Percentiles rank a stretch among this genome's conserved stretches.
These are phyloP conservation scores for Thalassiosira exigua DNA, from an alignment of 352 stramenopile genomes.

Conservation along the genomic window DNA sequence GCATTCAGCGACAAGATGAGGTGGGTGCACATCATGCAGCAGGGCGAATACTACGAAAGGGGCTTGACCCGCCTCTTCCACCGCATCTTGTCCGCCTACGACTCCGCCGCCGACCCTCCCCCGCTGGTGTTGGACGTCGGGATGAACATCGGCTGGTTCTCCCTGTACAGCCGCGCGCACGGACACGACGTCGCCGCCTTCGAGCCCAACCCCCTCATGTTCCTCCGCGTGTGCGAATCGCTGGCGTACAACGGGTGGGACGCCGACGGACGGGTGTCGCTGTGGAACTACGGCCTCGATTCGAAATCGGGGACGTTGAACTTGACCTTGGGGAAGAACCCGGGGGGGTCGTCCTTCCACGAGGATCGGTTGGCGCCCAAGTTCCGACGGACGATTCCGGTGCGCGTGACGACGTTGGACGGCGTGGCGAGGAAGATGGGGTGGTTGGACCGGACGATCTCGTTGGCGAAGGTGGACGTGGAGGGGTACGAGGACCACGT, in stretches of 20 bases:
- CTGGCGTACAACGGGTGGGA: constrained; percentile 56
- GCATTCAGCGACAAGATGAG: constrained; percentile 51
- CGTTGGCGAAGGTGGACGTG: constrained; percentile 54
- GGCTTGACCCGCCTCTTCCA: constrained; percentile 31
- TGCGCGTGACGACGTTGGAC: constrained; percentile 50
- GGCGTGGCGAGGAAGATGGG: constrained; percentile 38
- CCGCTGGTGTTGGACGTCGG: constrained; percentile 61
- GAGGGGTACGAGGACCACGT: constrained; percentile 60
- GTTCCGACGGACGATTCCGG: constrained; percentile 25
- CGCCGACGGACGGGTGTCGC: constrained; percentile 12
- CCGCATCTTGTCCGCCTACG: constrained; percentile 25
- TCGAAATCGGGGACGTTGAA: constrained; percentile 16
- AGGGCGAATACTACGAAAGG: constrained; percentile 72
- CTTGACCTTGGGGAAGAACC: constrained; percentile 45
- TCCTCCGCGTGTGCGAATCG: constrained; percentile 58
- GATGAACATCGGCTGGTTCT: constrained; percentile 72
- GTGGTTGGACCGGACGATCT: constrained; percentile 43
- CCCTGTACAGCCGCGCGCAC: constrained; percentile 36
- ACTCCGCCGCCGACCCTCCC: background rate
- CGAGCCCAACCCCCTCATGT: constrained; percentile 66
- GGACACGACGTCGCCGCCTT: constrained; percentile 51
- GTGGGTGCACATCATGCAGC: constrained; percentile 53
- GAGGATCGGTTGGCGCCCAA: constrained; percentile 42
- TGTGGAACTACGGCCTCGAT: constrained; percentile 42
- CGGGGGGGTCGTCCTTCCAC: constrained; percentile 28